phyloP scores from a whole-genome alignment of 495 filamentous ascomycete genomes.

The Oidiodendron maius region DNA sequence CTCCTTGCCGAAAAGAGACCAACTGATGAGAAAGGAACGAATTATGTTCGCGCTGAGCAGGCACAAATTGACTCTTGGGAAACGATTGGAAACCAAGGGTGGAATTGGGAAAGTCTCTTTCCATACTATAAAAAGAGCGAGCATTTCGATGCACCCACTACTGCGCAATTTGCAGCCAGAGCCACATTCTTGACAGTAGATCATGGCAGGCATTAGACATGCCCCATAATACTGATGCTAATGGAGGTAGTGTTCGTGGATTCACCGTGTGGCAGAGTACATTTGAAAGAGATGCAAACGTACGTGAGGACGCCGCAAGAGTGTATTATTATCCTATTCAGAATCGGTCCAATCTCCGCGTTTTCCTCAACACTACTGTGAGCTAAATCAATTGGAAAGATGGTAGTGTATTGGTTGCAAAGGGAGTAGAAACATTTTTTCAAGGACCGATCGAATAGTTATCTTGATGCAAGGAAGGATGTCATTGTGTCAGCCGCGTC shows the following conservation, averaged over 20 bases:
- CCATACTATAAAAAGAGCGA: constrained; percentile 27
- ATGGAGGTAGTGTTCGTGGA: constrained; percentile 32
- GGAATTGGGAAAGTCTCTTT: constrained; percentile 12
- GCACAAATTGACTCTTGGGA: constrained; percentile 25
- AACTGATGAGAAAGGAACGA: constrained; percentile 1
- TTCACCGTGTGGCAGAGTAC: constrained; percentile 28
- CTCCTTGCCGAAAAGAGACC: neutral
- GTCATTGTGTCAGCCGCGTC: constrained; percentile 13
- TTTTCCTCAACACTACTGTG: constrained; percentile 26
- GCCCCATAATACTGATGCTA: constrained; percentile 32
- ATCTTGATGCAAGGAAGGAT: constrained; percentile 8
- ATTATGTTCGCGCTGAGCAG: constrained; percentile 1
- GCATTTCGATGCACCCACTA: constrained; percentile 30
- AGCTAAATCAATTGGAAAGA: constrained; percentile 7
- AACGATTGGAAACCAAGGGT: constrained; percentile 10
- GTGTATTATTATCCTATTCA: constrained; percentile 41
- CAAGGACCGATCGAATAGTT: neutral
- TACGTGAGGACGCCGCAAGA: constrained; percentile 27
- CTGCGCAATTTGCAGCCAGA: constrained; percentile 32
- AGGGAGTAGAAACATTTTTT: constrained; percentile 19
- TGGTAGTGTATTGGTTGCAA: constrained; percentile 12
- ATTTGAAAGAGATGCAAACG: constrained; percentile 25
- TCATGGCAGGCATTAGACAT: constrained; percentile 33
- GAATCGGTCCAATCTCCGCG: constrained; percentile 22
- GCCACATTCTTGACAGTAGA: constrained; percentile 38